A percentile compares a stretch with the other conserved stretches of the same genome.
phyloP scores from a whole-genome alignment of 1,284 basidiomycete genomes.

The Marasmius sp. region DNA sequence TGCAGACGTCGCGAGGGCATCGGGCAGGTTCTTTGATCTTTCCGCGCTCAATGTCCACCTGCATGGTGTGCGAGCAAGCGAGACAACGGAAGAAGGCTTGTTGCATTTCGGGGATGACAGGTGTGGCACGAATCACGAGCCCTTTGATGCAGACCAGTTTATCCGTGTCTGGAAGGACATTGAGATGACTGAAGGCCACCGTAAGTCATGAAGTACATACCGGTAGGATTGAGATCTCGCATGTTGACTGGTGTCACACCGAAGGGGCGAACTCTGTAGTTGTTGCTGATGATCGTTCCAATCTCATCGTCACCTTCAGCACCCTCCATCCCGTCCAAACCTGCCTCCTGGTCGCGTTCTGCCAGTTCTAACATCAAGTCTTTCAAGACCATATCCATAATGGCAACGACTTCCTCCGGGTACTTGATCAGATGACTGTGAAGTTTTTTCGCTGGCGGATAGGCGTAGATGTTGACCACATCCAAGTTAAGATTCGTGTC shows the following conservation, averaged over 20 bases:
- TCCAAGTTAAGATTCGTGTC: constrained; percentile 94
- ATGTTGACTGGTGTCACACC: constrained; percentile 84
- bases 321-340: constrained; percentile 68
- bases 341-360: constrained; percentile 73
- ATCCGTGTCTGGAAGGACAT: constrained; percentile 77
- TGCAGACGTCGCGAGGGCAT: constrained; percentile 93
- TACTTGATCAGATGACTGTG: constrained; percentile 84
- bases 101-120: constrained; percentile 99
- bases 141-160: constrained; percentile 96
- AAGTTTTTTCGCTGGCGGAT: constrained; percentile 83
- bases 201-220: constrained; percentile 39
- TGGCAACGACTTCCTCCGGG: constrained; percentile 95
- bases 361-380: constrained; percentile 85
- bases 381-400: constrained; percentile 95
- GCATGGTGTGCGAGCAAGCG: constrained; percentile 93
- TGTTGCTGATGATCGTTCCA: constrained; percentile 73
- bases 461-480: constrained; percentile 85
- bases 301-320: constrained; percentile 77
- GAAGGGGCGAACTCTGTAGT: constrained; percentile 93
- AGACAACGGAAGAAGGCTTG: constrained; percentile 97
- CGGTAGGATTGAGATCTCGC: constrained; percentile 88
- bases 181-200: constrained; percentile 8
- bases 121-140: constrained; percentile 95
- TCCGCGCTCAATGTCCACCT: constrained; percentile 94
- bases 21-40: constrained; percentile 91